These are phyloP conservation scores for Trichophyton rubrum DNA, from an alignment of 2,329 filamentous ascomycete species.

Conservation along the genomic window DNA sequence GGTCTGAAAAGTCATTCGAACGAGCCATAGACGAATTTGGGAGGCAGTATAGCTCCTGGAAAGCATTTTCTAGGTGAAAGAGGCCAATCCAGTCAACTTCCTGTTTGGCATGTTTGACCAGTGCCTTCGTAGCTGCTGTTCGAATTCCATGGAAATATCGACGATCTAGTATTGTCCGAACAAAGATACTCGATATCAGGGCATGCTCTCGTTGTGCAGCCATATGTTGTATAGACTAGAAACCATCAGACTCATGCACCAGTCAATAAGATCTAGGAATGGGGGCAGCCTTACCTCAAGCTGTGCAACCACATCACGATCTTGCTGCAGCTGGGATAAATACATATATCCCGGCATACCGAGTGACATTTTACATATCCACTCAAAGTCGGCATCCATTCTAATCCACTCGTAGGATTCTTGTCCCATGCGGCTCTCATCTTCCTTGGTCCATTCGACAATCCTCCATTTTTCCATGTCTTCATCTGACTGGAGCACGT, in stretches of 20 bases:
- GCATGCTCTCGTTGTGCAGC: conserved; percentile 55
- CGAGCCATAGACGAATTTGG: conserved; percentile 64
- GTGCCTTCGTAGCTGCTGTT: conserved; percentile 64
- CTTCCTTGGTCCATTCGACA: conserved; percentile 77
- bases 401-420: conserved; percentile 99
- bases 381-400: conserved; percentile 96
- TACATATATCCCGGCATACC: conserved; percentile 96
- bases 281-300: conserved; percentile 38
- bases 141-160: conserved; percentile 92
- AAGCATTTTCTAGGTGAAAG: conserved; percentile 72
- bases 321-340: conserved; percentile 90
- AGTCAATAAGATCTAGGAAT: neutral
- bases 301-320: conserved; percentile 88
- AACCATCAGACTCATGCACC: conserved; percentile 12
- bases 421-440: conserved; percentile 81
- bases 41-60: conserved; percentile 78
- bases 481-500: conserved; percentile 71
- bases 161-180: conserved; percentile 77
- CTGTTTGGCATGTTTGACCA: conserved; percentile 63
- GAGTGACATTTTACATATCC: conserved; percentile 74
- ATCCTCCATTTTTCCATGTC: conserved; percentile 76
- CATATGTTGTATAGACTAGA: conserved; percentile 61
- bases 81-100: conserved; percentile 65
- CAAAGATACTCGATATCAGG: conserved; percentile 76
- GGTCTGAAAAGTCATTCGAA: conserved; percentile 85